These are phyloP conservation scores for Urochloa ruziziensis DNA, from an alignment of 176 grass and related monocot species.

Conservation along the genomic window DNA sequence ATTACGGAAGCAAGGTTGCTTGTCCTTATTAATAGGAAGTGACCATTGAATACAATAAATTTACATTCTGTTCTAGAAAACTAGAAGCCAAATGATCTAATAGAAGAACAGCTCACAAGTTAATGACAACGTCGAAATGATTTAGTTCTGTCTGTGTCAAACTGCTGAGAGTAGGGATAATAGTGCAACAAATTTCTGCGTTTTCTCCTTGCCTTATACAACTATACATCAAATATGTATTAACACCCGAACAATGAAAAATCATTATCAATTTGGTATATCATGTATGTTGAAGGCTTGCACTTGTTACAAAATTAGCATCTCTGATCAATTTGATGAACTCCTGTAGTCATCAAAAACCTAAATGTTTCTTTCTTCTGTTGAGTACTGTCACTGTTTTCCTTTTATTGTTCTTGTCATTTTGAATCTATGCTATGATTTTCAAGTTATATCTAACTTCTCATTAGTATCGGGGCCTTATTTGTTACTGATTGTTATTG, in stretches of 20 bases:
- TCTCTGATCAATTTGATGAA: not conserved
- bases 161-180: not conserved
- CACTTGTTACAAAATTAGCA: not conserved
- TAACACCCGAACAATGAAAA: not conserved
- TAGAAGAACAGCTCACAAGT: not conserved
- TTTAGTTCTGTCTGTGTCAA: not conserved
- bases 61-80: not conserved
- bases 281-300: not conserved
- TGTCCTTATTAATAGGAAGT: not conserved
- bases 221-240: not conserved
- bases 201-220: not conserved
- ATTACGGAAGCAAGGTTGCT: not conserved
- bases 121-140: not conserved
- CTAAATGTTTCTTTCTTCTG: slow-evolving; percentile 13
- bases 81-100: not conserved
- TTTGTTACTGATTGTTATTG: slow-evolving; percentile 33
- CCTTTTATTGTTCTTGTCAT: not conserved
- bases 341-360: not conserved
- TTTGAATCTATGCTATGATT: not conserved
- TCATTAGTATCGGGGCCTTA: not conserved
- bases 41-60: not conserved
- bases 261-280: no score
- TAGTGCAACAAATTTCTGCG: not conserved
- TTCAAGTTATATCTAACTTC: not conserved
- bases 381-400: not conserved